These are phyloP conservation scores for Paramecium pentaurelia DNA, from an alignment of 73 alveolate genomes.

Conservation along the genomic window DNA sequence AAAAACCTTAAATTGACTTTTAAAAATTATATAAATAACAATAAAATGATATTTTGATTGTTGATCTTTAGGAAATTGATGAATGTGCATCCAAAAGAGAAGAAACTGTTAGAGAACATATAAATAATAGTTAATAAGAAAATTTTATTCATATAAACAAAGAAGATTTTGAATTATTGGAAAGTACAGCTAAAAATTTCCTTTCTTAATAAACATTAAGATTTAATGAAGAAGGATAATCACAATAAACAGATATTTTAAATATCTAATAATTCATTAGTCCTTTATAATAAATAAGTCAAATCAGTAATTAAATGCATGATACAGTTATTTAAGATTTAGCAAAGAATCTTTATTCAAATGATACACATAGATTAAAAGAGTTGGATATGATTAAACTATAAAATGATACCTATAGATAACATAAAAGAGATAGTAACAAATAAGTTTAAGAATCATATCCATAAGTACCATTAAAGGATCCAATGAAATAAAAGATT, in stretches of 20 bases:
- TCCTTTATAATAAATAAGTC: neutral
- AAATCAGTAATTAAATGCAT: constrained; percentile 26
- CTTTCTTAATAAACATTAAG: neutral
- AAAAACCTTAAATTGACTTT: neutral
- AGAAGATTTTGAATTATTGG: constrained; percentile 37
- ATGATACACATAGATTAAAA: neutral
- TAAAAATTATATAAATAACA: neutral
- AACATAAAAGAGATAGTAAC: constrained; percentile 19
- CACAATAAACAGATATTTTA: neutral
- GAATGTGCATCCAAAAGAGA: constrained; percentile 33
- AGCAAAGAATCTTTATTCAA: neutral
- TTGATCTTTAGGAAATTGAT: neutral
- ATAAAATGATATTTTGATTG: neutral
- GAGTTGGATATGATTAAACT: neutral
- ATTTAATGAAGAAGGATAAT: neutral
- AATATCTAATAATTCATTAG: constrained; percentile 5
- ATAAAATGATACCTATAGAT: constrained; percentile 11
- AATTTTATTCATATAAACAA: neutral
- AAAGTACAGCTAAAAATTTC: neutral
- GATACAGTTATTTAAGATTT: constrained; percentile 16
- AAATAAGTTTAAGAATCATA: neutral
- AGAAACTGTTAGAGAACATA: constrained; percentile 10
- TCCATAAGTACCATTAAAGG: neutral
- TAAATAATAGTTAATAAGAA: neutral
- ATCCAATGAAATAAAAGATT: neutral